A percentile compares a stretch with the other conserved stretches of the same genome.
These are phyloP conservation scores for Sclerotinia sclerotiorum DNA, from an alignment of 2,329 filamentous ascomycete species.

Conservation along the genomic window DNA sequence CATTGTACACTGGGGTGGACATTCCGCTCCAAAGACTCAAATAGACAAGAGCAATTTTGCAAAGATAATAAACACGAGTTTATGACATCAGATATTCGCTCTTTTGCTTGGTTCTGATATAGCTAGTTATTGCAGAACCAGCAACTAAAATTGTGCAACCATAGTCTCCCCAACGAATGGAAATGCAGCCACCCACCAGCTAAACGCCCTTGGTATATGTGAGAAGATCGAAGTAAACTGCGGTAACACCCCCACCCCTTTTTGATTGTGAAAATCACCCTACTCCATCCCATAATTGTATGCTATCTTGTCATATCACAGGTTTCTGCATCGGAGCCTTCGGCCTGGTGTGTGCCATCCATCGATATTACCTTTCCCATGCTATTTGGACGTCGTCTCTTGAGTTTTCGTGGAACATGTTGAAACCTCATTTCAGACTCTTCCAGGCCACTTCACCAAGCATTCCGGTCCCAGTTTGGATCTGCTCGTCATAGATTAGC, in stretches of 20 bases:
- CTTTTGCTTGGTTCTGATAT: conserved; percentile 5
- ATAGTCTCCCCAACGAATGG: not conserved
- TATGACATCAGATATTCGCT: not conserved
- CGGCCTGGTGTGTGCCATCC: conserved; percentile 17
- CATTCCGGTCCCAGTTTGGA: conserved; percentile 88
- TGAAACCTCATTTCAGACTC: conserved; percentile 32
- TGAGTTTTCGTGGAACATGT: conserved; percentile 45
- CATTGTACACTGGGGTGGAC: not conserved
- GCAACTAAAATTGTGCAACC: not conserved
- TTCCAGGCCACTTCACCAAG: conserved; percentile 60
- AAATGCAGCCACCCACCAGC: conserved; percentile 15
- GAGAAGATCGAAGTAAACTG: conserved; percentile 13
- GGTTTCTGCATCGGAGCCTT: conserved; percentile 8
- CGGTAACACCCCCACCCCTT: not conserved
- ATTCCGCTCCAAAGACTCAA: conserved; percentile 20
- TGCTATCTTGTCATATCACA: conserved; percentile 3
- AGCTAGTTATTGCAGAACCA: not conserved
- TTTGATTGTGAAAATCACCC: conserved; percentile 1
- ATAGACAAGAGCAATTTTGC: not conserved
- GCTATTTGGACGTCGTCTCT: conserved; percentile 43
- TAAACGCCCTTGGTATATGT: conserved; percentile 21
- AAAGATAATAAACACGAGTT: conserved; percentile 1
- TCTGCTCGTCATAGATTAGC: conserved; percentile 48
- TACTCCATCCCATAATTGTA: conserved; percentile 9
- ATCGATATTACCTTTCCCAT: conserved; percentile 21